Base-by-base conservation (phyloP, 768 basidiomycete species). In the Amanita molliuscula region DNA sequence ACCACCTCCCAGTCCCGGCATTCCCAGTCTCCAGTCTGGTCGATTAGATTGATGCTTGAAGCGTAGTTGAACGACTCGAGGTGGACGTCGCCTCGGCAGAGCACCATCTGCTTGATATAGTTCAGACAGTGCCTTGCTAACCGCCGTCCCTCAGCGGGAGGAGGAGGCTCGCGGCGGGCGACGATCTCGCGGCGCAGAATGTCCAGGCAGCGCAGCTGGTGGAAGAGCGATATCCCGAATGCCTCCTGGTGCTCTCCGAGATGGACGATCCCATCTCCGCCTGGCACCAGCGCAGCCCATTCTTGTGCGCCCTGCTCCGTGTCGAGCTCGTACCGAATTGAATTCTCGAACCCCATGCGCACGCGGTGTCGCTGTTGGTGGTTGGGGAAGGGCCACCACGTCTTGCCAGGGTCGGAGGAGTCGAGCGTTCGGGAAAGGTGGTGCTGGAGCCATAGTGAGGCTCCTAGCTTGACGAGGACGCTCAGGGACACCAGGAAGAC, bases 191-290 rank as follows among this genome's bases (percentile, higher is more conserved):
- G 9, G 6, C 67, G 61, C 37, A 70, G 55, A 35, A 66, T 59
- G 48, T 67, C 64, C 7, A 70, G 54, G 46, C 67, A 68, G 42
- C 61, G 60, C 13, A 70, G 60, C 44, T 68, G 65, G 51, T 70
- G 68, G 37, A 68, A 59, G 61, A 70, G 63, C 1, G 64, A 62
- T 36, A 67, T 56, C 6, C 60, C 65, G 53, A 60, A 70, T 15
- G 64, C 63, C 40, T 59, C 62, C 31, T 56, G 56, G 16, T 64
- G 44, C 13, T 61, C 56, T 6, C 67, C 67, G 6, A 69, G 61
- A 53, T 66, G 55, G 10, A 69, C 53, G 26, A 66, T 54, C 10
- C 65, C 65, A 42, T 64, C 56, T 10, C 55, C 43, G 5, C 51
- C 51, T 21, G 67, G 66, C n/a, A 58, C 57, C 36, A 62, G 51